Base-by-base conservation (phyloP, 1,139 yeast species). In the Scheffersomyces illinoinensis region DNA sequence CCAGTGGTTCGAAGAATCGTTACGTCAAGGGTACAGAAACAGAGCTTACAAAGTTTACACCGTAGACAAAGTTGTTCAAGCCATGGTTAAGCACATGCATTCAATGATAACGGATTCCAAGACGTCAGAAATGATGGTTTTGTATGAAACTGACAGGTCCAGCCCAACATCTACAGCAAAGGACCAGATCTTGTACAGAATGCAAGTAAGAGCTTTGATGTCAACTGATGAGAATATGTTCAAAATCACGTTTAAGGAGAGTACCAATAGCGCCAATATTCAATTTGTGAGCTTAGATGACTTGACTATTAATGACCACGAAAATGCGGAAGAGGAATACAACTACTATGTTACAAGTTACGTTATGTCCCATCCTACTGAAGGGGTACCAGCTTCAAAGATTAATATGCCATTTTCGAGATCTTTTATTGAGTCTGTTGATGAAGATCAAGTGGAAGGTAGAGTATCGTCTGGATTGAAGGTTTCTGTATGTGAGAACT, bases 341-440 rank as follows among this genome's bases (percentile, higher is more conserved):
- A 93, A 92, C 71, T 93, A 95, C 74, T 95, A 96, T 70, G 84
- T 95, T 57, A 95, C 98, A 0, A 90, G 97, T 55, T 95, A 90
- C 73, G 85, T 95, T 55, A 90, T 95, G 91, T 90, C 97, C 6
- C 96, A 92, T 67, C 98, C 99, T 50, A 95, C 99, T 2, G 99
- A 95, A 74, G 98, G 98, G 46, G 90, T 96, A 23, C 88, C 93
- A n/a, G 87, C 91, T n/a, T 87, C 90, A 47, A 86, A 85, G 62
- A 82, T 92, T 58, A 82, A 82, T 61, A 79, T 90, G 77, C 97
- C 97, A 54, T 91, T 91, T 72, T 76, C 89, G 58, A 89, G 86
- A 64, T 78, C 88, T 12, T 85, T 85, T 57, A 73, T 87, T 58
- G 90, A 85, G 54, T 79, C 77, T 52, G 85, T 84, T 33, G 86